Percentiles rank a stretch among this genome's conserved stretches.
Evolutionary conservation across 345 rosid genomes (phyloP).

Genomic region (Toxicodendron radicans): DNA sequence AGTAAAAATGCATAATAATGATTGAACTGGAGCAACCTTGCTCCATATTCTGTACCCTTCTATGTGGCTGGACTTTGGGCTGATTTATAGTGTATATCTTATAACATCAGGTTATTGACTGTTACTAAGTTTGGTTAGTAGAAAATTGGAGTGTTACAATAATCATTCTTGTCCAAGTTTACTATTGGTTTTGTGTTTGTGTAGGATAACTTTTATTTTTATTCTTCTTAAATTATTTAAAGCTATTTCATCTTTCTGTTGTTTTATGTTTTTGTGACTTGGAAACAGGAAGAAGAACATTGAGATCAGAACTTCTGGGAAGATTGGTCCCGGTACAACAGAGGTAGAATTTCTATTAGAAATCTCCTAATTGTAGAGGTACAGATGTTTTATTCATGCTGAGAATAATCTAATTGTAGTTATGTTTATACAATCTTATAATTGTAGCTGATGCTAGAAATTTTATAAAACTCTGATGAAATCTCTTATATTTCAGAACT

Average conservation of each 20-base stretch:
- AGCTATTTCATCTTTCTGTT: neutral
- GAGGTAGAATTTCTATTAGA: slow-evolving; percentile 51
- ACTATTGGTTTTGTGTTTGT: slow-evolving; percentile 4
- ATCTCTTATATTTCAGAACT: neutral
- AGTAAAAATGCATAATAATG: neutral
- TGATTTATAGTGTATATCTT: neutral
- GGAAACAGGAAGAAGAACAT: slow-evolving; percentile 56
- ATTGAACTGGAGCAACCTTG: neutral
- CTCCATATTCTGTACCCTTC: neutral
- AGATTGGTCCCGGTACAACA: slow-evolving; percentile 73
- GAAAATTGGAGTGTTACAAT: neutral
- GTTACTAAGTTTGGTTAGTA: neutral
- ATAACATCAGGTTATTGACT: neutral
- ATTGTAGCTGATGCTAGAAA: neutral
- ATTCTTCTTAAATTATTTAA: neutral
- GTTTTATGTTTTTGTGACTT: neutral
- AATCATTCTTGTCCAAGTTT: neutral
- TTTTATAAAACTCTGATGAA: neutral
- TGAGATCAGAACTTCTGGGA: slow-evolving; percentile 68
- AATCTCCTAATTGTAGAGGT: too few relatives aligned
- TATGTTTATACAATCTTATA: neutral
- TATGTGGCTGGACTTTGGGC: neutral
- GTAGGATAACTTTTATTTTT: neutral
- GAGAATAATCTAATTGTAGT: neutral
- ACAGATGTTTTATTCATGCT: too few relatives aligned